These are phyloP conservation scores for Triangularia verruculosa DNA, from an alignment of 2,329 filamentous ascomycete species.

Conservation along the genomic window DNA sequence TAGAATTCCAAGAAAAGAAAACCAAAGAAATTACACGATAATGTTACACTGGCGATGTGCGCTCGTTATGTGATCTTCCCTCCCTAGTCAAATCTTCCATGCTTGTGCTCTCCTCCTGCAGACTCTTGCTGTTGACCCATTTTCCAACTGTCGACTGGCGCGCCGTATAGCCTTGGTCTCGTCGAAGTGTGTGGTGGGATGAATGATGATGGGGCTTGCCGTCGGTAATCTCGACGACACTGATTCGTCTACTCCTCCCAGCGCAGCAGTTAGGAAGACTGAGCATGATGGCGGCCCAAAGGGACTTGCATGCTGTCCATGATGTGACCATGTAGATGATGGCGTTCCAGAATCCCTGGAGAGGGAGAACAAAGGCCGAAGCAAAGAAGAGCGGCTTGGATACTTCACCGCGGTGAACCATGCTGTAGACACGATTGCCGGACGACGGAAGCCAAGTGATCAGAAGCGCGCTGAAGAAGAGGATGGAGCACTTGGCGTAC, in stretches of 20 bases:
- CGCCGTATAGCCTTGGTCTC: not conserved
- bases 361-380: slow-evolving; percentile 70
- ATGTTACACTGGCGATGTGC: slow-evolving; percentile 19
- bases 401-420: slow-evolving; percentile 53
- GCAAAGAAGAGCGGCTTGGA: slow-evolving; percentile 63
- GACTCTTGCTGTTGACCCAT: slow-evolving; percentile 29
- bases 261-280: not conserved
- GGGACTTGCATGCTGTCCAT: slow-evolving; percentile 58
- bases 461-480: slow-evolving; percentile 69
- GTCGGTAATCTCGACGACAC: slow-evolving; percentile 20
- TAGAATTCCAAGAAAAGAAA: slow-evolving; percentile 3
- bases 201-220: slow-evolving; percentile 11
- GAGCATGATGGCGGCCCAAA: slow-evolving; percentile 37
- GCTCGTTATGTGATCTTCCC: slow-evolving; percentile 34
- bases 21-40: not conserved
- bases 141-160: slow-evolving; percentile 14
- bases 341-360: slow-evolving; percentile 83
- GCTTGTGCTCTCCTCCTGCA: slow-evolving; percentile 48
- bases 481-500: slow-evolving; percentile 66
- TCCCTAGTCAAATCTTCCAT: slow-evolving; percentile 47
- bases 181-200: not conserved
- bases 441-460: slow-evolving; percentile 77
- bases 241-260: not conserved
- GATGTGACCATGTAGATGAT: slow-evolving; percentile 73
- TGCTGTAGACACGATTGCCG: slow-evolving; percentile 70